Base-by-base conservation (phyloP, 2,329 filamentous ascomycete genomes). In the Neospermospora avenae region DNA sequence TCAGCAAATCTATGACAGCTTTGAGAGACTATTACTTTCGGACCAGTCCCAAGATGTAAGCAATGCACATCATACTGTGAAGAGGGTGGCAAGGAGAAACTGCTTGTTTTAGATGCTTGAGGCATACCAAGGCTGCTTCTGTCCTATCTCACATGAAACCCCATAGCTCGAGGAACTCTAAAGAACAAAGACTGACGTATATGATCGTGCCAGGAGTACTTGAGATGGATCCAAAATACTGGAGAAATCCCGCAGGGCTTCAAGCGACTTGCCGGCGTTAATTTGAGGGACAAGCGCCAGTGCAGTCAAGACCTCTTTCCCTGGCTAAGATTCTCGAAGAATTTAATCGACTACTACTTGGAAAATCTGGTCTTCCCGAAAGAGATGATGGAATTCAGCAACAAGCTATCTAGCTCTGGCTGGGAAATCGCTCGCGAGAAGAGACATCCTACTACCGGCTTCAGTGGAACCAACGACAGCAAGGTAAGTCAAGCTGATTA, bases 271-370 rank as follows among this genome's bases (percentile, higher is more conserved):
- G 66, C 70, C 1, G 78, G 79, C 0, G 75, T 91, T 51, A 91
- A 90, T 57, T 66, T 88, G 0, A 74, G 82, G 0, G 84, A 91
- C 65, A 68, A 67, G 0, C 34, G 66, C 0, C 79, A 83, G 34
- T 87, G 81, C 56, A 66, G 64, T 0, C 45, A 74, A 0, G 55
- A 77, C 0, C 57, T 90, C 0, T 90, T 86, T 49, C 81, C 82
- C 0, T 62, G 71, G 34, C 65, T 91, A 0, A 75, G 78, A 0
- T 77, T 76, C 59, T 77, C 80, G 0, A 87, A 85, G 61, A 72
- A 70, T 0, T 77, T 76, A 0, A 78, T 91, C 1, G 83, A 92
- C 63, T 91, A 85, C 64, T 92, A 82, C 67, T 70, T 93, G 0
- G 71, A 73, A 0, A 70, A 77, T 4, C 68, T 86, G 0, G 80